These are phyloP conservation scores for Hyphopichia wangnamkhiaoensis DNA, from an alignment of 1,139 yeast species.

Conservation along the genomic window DNA sequence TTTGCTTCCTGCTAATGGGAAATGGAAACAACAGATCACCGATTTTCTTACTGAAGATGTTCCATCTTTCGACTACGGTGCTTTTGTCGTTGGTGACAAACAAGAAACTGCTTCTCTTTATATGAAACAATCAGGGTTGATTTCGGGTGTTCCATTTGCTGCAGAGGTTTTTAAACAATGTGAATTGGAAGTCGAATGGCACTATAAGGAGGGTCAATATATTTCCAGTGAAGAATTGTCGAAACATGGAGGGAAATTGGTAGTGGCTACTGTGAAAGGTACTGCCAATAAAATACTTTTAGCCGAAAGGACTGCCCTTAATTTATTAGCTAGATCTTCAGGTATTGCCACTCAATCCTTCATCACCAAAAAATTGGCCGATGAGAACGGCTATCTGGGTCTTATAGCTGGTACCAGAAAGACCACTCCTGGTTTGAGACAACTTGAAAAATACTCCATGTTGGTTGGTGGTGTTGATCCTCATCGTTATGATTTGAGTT, in stretches of 20 bases:
- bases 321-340: constrained; percentile 77
- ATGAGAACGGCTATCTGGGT: constrained; percentile 73
- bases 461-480: constrained; percentile 93
- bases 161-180: constrained; percentile 82
- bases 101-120: constrained; percentile 71
- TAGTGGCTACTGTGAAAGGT: constrained; percentile 79
- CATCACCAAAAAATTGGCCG: constrained; percentile 60
- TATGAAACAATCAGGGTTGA: constrained; percentile 77
- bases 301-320: constrained; percentile 86
- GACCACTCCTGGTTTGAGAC: constrained; percentile 93
- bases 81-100: constrained; percentile 85
- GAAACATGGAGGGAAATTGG: constrained; percentile 53
- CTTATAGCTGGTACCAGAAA: constrained; percentile 96
- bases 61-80: constrained; percentile 93
- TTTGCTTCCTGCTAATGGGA: constrained; percentile 70
- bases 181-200: constrained; percentile 71
- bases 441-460: constrained; percentile 91
- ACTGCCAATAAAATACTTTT: constrained; percentile 75
- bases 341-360: constrained; percentile 87
- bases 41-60: constrained; percentile 83
- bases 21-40: constrained; percentile 78
- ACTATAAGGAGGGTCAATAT: constrained; percentile 63
- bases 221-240: constrained; percentile 45
- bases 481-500: constrained; percentile 86
- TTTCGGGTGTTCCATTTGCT: constrained; percentile 92